These are phyloP conservation scores for Ceratobasidium sp. DNA, from an alignment of 1,284 basidiomycete genomes.

Conservation along the genomic window DNA sequence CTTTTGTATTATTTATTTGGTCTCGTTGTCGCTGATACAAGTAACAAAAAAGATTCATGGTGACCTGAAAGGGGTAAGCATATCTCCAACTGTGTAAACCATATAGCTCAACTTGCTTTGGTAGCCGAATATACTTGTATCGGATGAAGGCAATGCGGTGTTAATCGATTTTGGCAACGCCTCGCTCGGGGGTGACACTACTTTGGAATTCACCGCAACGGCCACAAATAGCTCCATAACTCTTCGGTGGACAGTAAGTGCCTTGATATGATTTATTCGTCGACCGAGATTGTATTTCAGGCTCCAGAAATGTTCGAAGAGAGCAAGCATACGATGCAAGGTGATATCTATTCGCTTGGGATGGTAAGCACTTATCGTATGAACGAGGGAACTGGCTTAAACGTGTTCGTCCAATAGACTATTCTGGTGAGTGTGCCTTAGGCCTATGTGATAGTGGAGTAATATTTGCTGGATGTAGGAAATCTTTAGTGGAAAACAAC, in stretches of 20 bases:
- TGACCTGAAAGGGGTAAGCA: neutral
- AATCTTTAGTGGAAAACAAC: too few relatives aligned
- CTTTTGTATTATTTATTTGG: neutral
- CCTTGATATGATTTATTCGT: too few relatives aligned
- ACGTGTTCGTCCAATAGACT: too few relatives aligned
- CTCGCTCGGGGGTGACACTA: neutral
- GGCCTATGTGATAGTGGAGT: too few relatives aligned
- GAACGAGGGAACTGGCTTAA: too few relatives aligned
- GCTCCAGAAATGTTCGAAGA: conserved; percentile 8
- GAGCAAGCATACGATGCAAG: neutral
- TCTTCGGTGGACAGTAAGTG: neutral
- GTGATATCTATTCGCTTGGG: conserved; percentile 10
- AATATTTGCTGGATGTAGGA: too few relatives aligned
- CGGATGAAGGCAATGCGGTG: neutral
- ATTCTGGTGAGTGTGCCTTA: too few relatives aligned
- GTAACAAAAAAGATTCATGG: neutral
- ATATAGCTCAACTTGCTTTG: neutral
- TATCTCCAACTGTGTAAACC: neutral
- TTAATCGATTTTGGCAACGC: neutral
- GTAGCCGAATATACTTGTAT: neutral
- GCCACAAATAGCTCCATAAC: neutral
- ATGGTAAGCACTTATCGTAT: conserved; percentile 9
- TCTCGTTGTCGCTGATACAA: neutral
- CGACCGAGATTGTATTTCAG: too few relatives aligned
- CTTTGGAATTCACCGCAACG: neutral